Evolutionary conservation across 345 rosid genomes (phyloP), one percentile per base, ranked within the genome.

Genomic region (Noccaea bulbosa): DNA sequence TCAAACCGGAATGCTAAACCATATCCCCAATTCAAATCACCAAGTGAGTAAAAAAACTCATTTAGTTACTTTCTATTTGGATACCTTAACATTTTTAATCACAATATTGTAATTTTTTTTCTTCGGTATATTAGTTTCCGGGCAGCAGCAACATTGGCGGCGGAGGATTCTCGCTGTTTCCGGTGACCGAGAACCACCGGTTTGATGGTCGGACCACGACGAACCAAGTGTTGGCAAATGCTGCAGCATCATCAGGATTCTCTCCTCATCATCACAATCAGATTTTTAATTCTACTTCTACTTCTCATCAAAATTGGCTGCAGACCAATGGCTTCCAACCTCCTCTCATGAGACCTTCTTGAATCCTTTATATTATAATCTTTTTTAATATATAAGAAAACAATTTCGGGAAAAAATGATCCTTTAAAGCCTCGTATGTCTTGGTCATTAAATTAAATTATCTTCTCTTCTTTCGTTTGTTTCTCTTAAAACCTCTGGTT

Each of bases 191-290:
- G 8, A 70, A 20, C 48, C 77, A 77, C 65, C 87, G 75, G 62
- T 70, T 9, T 15, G 85, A 77, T 69, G 34, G 69, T 37, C 76
- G 85, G 83, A 76, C 79, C 69, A 30, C 74, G 27, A 40, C 75
- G 41, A 76, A 76, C 75, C 79, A 76, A 77, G 71, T 82, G 75
- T 85, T 79, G 83, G 80, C 93, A 78, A 84, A 76, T 88, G 97
- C 96, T 86, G 99, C 99, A 93, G 99, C 99, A 93, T 93, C 98
- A 93, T 93, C 98, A 93, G 97, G 98, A 93, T 93, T 93, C 98
- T 86, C 89, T 51, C 87, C 81, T 70, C 96, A 86, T 70, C 71
- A 70, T 76, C 70, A 75, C 22, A 69, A 69, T 49, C 76, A 76
- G 79, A 75, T 69, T 49, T 76, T 56, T 76, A 63, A 69, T 40